Evolutionary conservation across 305 asterid genomes (phyloP), one percentile per base, ranked within the genome.

Genomic region (Fraxinus sp.): DNA sequence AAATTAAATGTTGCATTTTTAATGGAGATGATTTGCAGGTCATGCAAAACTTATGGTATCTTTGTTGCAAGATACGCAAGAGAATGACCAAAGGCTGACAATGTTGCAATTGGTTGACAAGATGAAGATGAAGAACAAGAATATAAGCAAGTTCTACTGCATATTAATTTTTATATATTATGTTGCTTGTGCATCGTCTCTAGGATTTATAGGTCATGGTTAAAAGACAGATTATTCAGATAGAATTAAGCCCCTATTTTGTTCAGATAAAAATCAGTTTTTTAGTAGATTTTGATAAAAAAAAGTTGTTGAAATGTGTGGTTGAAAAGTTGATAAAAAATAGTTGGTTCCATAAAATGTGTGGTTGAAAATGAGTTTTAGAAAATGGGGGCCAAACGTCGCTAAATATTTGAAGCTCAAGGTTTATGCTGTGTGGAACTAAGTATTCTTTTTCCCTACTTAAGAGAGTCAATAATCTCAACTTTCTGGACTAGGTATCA

Each of bases 61-160:
- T 41, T 49, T 90, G 49, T 82, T 96, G 91, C 92, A 93, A 90
- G 93, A 92, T 83, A 83, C 88, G 81, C 96, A 91, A 87, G 92
- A 89, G 85, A 94, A 91, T 81, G 97, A 92, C 84, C 98, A 92
- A 87, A 91, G 95, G 85, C 84, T 87, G 57, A 94, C 99, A 52
- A 87, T 96, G 90, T 83, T 96, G 95, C 97, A 94, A 85, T 83
- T 96, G 85, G 97, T 93, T 87, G 97, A 94, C 83, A 96, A 92
- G 86, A 79, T 96, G 90, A 94, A 93, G 92, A 87, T 80, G 62
- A 91, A 83, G 88, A 91, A 87, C 86, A 94, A 91, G 89, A 86
- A 86, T 74, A 46, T 90, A 80, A 95, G 99, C 93, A 83, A 83
- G 98, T 90, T 77, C 66, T 77, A 30, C 82, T 59, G 64, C 85